Conservation (phyloP, 106 monocot genomes). For the Dendrobium nobile region DNA sequence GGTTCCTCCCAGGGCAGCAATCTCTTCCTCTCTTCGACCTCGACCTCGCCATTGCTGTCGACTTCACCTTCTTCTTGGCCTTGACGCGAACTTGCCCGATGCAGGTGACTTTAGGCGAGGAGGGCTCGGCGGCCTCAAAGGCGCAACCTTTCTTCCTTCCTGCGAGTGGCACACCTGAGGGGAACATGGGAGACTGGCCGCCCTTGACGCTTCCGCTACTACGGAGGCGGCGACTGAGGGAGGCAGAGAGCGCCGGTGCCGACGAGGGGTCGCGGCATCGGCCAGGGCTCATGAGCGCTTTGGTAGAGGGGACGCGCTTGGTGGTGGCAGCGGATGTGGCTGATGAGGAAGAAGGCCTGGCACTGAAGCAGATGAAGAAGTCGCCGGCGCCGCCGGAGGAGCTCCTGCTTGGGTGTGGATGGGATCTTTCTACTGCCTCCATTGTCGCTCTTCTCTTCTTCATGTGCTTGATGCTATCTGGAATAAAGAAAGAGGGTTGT, state of each 20-base stretch:
- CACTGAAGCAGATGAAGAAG: conserved; percentile 87
- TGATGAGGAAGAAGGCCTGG: conserved; percentile 49
- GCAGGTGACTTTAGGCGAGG: conserved; percentile 97
- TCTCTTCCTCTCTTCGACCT: conserved; percentile 40
- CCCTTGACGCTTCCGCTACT: conserved; percentile 76
- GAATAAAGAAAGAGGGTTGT: conserved; percentile 2
- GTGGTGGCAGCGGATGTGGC: conserved; percentile 12
- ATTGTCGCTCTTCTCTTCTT: conserved; percentile 5
- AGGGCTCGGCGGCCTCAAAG: conserved; percentile 75
- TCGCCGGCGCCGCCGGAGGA: conserved; percentile 34
- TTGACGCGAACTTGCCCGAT: conserved; percentile 91
- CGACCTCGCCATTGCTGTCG: conserved; percentile 29
- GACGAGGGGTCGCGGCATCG: conserved; percentile 19
- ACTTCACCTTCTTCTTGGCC: conserved; percentile 32
- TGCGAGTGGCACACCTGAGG: conserved; percentile 22
- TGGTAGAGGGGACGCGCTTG: conserved; percentile 38
- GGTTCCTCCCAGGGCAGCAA: conserved; percentile 14
- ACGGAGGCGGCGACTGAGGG: conserved; percentile 66
- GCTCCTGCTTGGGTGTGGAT: conserved; percentile 20
- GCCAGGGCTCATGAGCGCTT: conserved; percentile 58
- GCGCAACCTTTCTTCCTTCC: conserved; percentile 37
- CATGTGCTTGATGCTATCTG: background rate
- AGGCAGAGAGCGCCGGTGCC: conserved; percentile 50
- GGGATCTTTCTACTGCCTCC: conserved; percentile 9
- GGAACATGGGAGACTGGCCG: conserved; percentile 81